These are phyloP conservation scores for Carpinus viminea DNA, from an alignment of 306 rosid genomes.

Conservation along the genomic window DNA sequence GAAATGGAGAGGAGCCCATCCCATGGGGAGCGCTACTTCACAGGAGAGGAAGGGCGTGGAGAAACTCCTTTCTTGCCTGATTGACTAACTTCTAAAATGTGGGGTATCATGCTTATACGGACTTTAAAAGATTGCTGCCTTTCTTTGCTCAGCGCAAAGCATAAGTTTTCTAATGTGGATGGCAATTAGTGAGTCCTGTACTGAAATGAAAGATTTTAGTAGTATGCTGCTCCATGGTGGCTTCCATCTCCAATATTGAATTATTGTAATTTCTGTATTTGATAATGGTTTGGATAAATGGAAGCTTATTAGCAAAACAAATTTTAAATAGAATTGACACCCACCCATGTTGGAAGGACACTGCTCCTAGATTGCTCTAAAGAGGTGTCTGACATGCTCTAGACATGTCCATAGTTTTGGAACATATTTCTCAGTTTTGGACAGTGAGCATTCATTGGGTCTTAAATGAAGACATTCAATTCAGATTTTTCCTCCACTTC, in stretches of 20 bases:
- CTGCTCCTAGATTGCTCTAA: background rate
- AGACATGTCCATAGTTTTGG: background rate
- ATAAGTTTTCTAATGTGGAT: background rate
- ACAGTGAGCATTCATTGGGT: background rate
- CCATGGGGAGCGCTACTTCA: too few relatives aligned
- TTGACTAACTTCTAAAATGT: background rate
- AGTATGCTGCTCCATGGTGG: background rate
- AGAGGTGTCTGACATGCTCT: background rate
- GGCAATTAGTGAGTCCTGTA: background rate
- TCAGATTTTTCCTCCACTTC: too few relatives aligned
- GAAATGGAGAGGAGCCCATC: too few relatives aligned
- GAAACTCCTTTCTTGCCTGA: too few relatives aligned
- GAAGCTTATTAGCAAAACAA: background rate
- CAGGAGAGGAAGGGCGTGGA: too few relatives aligned
- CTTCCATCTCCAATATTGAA: background rate
- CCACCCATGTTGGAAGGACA: background rate
- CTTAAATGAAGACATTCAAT: background rate
- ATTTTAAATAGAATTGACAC: background rate
- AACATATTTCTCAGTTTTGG: background rate
- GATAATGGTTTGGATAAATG: slow-evolving; percentile 3
- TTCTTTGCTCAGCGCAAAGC: background rate
- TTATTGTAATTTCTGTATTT: background rate
- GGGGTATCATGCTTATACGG: background rate
- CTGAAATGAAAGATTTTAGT: background rate
- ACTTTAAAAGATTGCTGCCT: background rate